Conservation (phyloP, 371 early-diverging fungal species). For the Rhizopus microsporus region DNA sequence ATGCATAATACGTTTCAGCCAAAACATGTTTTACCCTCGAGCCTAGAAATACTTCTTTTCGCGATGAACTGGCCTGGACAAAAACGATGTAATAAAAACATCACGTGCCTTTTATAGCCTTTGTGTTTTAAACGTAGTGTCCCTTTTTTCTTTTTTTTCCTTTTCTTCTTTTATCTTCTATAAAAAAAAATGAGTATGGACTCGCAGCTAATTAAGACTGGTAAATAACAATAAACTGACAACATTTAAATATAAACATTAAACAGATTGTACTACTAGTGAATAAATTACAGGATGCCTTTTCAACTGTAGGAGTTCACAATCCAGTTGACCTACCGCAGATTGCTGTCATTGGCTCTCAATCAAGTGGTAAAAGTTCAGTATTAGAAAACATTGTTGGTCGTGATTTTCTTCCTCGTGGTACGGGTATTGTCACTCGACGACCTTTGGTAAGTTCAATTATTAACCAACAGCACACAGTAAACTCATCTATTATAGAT, state of each 20-base stretch:
- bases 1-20: no score
- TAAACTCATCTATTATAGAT: conserved; percentile 45
- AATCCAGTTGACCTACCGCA: conserved; percentile 99
- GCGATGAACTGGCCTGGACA: no score
- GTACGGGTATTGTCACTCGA: conserved; percentile 95
- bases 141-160: conserved; percentile 5
- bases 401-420: conserved; percentile 96
- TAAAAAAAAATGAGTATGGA: conserved; percentile 41
- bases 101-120: not conserved
- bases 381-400: conserved; percentile 99
- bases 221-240: conserved; percentile 18
- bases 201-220: conserved; percentile 55
- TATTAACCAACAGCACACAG: not conserved
- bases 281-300: conserved; percentile 96
- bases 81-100: no score
- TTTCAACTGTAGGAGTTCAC: conserved; percentile 92
- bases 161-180: not conserved
- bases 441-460: conserved; percentile 77
- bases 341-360: conserved; percentile 97
- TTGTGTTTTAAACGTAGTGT: not conserved
- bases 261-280: conserved; percentile 32
- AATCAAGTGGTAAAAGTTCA: conserved; percentile 97
- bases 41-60: no score
- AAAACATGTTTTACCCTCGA: no score
- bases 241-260: not conserved